phyloP scores from a whole-genome alignment of 768 basidiomycete genomes.

The Boletus vinaceobasis region DNA sequence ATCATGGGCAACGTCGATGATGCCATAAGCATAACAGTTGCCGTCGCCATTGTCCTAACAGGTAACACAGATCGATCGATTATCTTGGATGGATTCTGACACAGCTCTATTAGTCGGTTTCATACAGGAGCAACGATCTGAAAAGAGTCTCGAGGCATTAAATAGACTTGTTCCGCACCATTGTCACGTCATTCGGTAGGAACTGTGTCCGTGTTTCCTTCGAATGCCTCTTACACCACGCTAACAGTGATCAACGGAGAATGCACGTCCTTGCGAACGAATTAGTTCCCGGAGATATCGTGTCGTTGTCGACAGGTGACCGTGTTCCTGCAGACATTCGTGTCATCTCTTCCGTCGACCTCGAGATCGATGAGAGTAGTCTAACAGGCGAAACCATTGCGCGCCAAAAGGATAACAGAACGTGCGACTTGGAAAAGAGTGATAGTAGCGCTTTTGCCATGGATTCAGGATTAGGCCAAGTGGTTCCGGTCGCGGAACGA shows the following conservation, averaged over 20 bases:
- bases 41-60: slow-evolving; percentile 89
- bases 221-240: neutral
- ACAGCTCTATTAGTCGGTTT: slow-evolving; percentile 65
- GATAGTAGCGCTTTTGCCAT: slow-evolving; percentile 4
- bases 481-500: slow-evolving; percentile 73
- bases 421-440: slow-evolving; percentile 46
- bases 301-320: slow-evolving; percentile 87
- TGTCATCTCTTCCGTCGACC: slow-evolving; percentile 72
- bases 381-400: slow-evolving; percentile 91
- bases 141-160: slow-evolving; percentile 89
- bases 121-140: slow-evolving; percentile 91
- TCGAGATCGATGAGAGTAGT: slow-evolving; percentile 95
- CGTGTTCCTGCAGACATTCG: slow-evolving; percentile 93
- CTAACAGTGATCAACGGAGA: slow-evolving; percentile 46
- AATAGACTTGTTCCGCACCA: slow-evolving; percentile 98
- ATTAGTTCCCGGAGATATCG: slow-evolving; percentile 92
- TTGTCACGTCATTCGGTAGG: slow-evolving; percentile 78
- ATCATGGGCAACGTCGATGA: slow-evolving; percentile 96
- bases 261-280: slow-evolving; percentile 90
- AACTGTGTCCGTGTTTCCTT: neutral
- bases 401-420: slow-evolving; percentile 60
- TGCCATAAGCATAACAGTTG: slow-evolving; percentile 88
- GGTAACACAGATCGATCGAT: slow-evolving; percentile 46
- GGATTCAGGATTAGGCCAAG: slow-evolving; percentile 36
- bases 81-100: neutral